Evolutionary conservation across 2,329 filamentous ascomycete genomes (phyloP).

Genomic region (Helminthosporium solani): DNA sequence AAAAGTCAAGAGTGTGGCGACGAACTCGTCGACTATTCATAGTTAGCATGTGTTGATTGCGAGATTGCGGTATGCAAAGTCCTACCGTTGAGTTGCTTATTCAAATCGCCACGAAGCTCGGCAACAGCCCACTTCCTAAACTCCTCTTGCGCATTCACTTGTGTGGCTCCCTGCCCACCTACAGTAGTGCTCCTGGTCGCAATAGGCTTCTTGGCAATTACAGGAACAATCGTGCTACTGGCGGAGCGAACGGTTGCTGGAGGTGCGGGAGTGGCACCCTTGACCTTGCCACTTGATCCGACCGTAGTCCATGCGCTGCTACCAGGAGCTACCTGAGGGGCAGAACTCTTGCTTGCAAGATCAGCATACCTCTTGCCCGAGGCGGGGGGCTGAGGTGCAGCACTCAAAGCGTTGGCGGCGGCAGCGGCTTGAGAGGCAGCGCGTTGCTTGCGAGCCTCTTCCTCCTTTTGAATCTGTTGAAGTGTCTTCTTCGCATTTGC

Average conservation of each 20-base stretch:
- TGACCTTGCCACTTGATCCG: slow-evolving; percentile 88
- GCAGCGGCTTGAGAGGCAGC: slow-evolving; percentile 54
- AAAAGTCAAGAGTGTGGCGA: slow-evolving; percentile 71
- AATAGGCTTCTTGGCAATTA: slow-evolving; percentile 56
- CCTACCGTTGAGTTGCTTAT: slow-evolving; percentile 66
- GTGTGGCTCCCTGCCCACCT: slow-evolving; percentile 43
- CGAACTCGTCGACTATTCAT: slow-evolving; percentile 72
- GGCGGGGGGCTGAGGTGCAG: slow-evolving; percentile 44
- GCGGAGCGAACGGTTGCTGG: slow-evolving; percentile 50
- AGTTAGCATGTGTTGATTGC: slow-evolving; percentile 16
- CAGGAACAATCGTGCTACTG: slow-evolving; percentile 47
- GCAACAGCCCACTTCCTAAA: slow-evolving; percentile 90
- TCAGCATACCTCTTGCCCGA: slow-evolving; percentile 90
- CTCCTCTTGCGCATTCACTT: slow-evolving; percentile 76
- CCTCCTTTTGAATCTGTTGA: slow-evolving; percentile 94
- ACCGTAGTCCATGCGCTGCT: slow-evolving; percentile 84
- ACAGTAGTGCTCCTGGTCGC: slow-evolving; percentile 48
- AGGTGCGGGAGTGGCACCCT: slow-evolving; percentile 63
- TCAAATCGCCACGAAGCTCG: slow-evolving; percentile 73
- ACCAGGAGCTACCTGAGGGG: slow-evolving; percentile 46
- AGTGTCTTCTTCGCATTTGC: slow-evolving; percentile 76
- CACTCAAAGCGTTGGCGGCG: slow-evolving; percentile 47
- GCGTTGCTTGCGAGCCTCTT: slow-evolving; percentile 84
- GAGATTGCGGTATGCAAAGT: not conserved
- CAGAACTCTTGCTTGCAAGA: slow-evolving; percentile 74